Evolutionary conservation across 2,329 filamentous ascomycete species (phyloP), one percentile per base, ranked within the genome.

Genomic region (Hypocreales sp.): DNA sequence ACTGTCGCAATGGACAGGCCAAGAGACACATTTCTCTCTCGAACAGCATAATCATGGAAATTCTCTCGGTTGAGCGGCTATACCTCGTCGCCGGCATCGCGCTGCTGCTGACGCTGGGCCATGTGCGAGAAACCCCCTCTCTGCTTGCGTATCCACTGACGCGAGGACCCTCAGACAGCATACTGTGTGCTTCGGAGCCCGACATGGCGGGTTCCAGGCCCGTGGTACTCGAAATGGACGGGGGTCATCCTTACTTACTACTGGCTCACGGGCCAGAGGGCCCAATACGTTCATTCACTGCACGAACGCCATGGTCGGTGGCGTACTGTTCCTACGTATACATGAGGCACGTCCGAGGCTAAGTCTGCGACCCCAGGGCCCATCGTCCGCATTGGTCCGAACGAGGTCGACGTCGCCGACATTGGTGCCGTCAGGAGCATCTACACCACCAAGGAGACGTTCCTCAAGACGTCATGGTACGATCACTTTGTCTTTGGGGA

Each of bases 361-460:
- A n/a, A n/a, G n/a, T n/a, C n/a, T n/a, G n/a, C n/a, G n/a, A n/a
- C n/a, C n/a, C n/a, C 24, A 38, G 43, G 43, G 1, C 38, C 36
- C 5, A 31, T 42, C 5, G 41, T 47, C 14, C 40, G 42, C 8
- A 35, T 42, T 5, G 30, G 29, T 11, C 42, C 44, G 2, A 34
- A 34, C 11, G 34, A 41, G 10, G 35, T 47, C 11, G 33, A 32
- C 23, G 30, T 45, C 16, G 22, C 35, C 10, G 35, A 43, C 11
- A 18, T 41, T 3, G 30, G 36, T 7, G 36, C 28, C 15, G 22
- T 40, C 22, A 41, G 36, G 12, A 26, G 24, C 54, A 22, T 67
- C 50, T 34, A 58, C 31, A 29, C 29, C 28, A 31, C 31, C 20
- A 39, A 35, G 19, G 38, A 41, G 17, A 38, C 35, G 5, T 46